phyloP scores from a whole-genome alignment of 768 basidiomycete species.

The Gloeostereum incarnatum region DNA sequence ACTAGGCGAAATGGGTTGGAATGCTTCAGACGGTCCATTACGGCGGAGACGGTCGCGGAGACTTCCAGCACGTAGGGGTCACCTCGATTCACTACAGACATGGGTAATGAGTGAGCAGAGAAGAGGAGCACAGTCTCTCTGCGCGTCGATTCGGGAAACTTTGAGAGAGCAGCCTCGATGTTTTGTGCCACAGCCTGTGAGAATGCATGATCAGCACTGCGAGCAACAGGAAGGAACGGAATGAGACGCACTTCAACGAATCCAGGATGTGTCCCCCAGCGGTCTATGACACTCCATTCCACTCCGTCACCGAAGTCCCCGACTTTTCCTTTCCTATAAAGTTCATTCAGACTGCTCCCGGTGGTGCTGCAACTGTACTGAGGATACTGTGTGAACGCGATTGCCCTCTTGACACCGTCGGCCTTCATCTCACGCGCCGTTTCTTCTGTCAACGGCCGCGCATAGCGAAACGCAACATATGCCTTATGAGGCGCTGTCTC shows the following conservation, averaged over 20 bases:
- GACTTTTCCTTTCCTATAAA: constrained; percentile 57
- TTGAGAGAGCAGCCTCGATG: constrained; percentile 70
- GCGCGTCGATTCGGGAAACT: constrained; percentile 66
- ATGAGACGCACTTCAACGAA: constrained; percentile 72
- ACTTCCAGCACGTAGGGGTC: constrained; percentile 97
- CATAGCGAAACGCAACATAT: constrained; percentile 95
- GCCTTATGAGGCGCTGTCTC: constrained; percentile 90
- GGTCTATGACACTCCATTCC: constrained; percentile 96
- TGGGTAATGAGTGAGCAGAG: constrained; percentile 95
- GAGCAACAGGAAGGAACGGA: neutral
- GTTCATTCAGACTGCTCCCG: constrained; percentile 92
- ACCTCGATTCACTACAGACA: constrained; percentile 98
- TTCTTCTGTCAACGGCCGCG: constrained; percentile 77
- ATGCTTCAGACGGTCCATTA: constrained; percentile 80
- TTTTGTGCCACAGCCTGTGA: constrained; percentile 83
- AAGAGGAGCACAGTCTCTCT: constrained; percentile 79
- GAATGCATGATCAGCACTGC: constrained; percentile 7
- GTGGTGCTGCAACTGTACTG: constrained; percentile 99
- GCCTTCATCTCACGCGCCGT: constrained; percentile 75
- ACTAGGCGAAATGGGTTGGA: constrained; percentile 87
- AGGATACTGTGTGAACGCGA: constrained; percentile 98
- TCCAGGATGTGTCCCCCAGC: constrained; percentile 94
- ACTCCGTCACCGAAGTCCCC: constrained; percentile 57
- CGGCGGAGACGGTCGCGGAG: constrained; percentile 85
- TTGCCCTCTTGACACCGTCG: constrained; percentile 86